Evolutionary conservation across 257 asterid species (phyloP).

Genomic region (Anisodus tanguticus): DNA sequence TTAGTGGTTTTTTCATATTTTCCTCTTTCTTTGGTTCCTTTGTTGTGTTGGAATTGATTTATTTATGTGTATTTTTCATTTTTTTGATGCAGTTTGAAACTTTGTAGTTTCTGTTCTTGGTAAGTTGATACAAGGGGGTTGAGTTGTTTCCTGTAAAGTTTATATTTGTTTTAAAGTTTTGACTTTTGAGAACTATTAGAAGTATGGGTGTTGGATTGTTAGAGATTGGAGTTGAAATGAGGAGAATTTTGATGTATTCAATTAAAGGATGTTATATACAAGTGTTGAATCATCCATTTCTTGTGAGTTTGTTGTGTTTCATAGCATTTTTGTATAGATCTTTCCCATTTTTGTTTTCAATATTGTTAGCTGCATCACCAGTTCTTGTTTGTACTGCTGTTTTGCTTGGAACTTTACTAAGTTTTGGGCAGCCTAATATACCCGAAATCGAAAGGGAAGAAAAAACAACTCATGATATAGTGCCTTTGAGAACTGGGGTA

Average conservation of each 20-base stretch:
- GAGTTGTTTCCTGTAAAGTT: slow-evolving; percentile 40
- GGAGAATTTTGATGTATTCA: slow-evolving; percentile 56
- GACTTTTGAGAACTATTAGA: slow-evolving; percentile 43
- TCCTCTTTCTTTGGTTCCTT: slow-evolving; percentile 30
- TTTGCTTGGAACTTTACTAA: slow-evolving; percentile 83
- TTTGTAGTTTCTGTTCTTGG: slow-evolving; percentile 26
- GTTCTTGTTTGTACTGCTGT: slow-evolving; percentile 83
- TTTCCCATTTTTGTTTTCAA: slow-evolving; percentile 72
- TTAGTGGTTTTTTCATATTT: slow-evolving; percentile 13
- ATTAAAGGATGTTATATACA: slow-evolving; percentile 54
- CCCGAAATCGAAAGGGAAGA: slow-evolving; percentile 81
- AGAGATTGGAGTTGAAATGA: slow-evolving; percentile 63
- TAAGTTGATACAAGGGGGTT: slow-evolving; percentile 48
- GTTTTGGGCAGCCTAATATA: slow-evolving; percentile 77
- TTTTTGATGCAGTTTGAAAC: slow-evolving; percentile 25
- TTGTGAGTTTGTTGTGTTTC: slow-evolving; percentile 70
- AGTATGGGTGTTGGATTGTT: slow-evolving; percentile 56
- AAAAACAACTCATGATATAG: slow-evolving; percentile 45
- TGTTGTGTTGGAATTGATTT: slow-evolving; percentile 33
- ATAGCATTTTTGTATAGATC: slow-evolving; percentile 66
- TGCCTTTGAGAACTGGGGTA: slow-evolving; percentile 46
- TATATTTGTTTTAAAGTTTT: slow-evolving; percentile 35
- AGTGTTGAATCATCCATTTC: slow-evolving; percentile 74
- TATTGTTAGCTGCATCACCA: slow-evolving; percentile 80
- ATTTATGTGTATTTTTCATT: slow-evolving; percentile 27